A percentile compares a stretch with the other conserved stretches of the same genome.
These are phyloP conservation scores for Erodium maritimum DNA, from an alignment of 345 rosid species.

Conservation along the genomic window DNA sequence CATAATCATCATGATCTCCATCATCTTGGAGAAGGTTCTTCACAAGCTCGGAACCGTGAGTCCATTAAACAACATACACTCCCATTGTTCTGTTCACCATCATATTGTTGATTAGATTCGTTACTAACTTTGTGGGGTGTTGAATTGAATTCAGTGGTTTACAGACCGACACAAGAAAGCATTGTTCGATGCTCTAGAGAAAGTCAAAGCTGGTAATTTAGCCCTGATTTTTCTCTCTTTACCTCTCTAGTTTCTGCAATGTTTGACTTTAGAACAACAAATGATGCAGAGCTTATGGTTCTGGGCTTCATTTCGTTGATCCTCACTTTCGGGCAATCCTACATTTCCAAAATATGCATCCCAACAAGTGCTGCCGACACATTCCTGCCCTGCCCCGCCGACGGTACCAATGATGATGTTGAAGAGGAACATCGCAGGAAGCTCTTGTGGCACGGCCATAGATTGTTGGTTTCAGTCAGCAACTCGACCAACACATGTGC, in stretches of 20 bases:
- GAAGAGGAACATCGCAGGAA: constrained; percentile 21
- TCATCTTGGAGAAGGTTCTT: constrained; percentile 53
- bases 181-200: constrained; percentile 75
- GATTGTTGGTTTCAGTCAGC: constrained; percentile 28
- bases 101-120: neutral
- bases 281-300: constrained; percentile 74
- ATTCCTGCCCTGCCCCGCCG: constrained; percentile 56
- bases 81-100: neutral
- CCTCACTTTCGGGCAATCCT: constrained; percentile 62
- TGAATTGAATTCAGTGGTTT: constrained; percentile 46
- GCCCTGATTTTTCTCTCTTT: too few species aligned
- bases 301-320: constrained; percentile 87
- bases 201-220: constrained; percentile 77
- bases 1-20: constrained; percentile 65
- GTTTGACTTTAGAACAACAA: neutral
- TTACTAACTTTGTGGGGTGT: too few species aligned
- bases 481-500: constrained; percentile 26
- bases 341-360: constrained; percentile 52
- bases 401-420: neutral
- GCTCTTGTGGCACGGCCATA: constrained; percentile 44
- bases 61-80: neutral
- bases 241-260: too few species aligned
- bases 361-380: constrained; percentile 39
- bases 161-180: constrained; percentile 72
- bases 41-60: constrained; percentile 59